Base-by-base conservation (phyloP, 1,139 yeast genomes). In the Debaryomyces nepalensis region DNA sequence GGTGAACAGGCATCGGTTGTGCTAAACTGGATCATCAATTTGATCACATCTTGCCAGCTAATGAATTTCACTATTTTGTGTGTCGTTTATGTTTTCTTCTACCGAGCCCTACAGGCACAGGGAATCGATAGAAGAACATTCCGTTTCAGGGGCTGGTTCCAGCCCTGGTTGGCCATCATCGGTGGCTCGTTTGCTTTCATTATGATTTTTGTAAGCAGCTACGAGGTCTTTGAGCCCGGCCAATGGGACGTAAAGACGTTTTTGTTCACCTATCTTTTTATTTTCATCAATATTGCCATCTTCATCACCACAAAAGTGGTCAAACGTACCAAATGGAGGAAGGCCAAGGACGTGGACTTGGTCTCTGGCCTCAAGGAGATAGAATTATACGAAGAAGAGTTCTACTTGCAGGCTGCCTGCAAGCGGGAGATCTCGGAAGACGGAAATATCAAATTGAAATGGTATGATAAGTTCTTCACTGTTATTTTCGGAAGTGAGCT, bases 201-300 rank as follows among this genome's bases (percentile, higher is more conserved):
- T 7, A 83, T 87, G 87, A 74, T 80, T 29, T 75, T 84, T 47
- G 63, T 84, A 19, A 75, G 81, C 45, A 90, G 93, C 6, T 87
- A 84, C 60, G 66, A 77, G 4, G 85, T 82, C 0, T 87, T 87
- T 54, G 59, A 82, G 44, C 79, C 80, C 4, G 87, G 86, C 2
- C 56, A 64, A 38, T 87, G 95, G 95, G 64, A 66, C 39, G 58
- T 73, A 14, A 65, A 82, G 46, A 72, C 81, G 10, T 87, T 87
- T 54, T 60, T 87, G 44, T 84, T 85, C 56, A 75, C 78, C 47
- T 87, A 86, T 56, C 62, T 87, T 50, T 79, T 85, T 81, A 72
- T 86, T 19, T 84, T 84, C 46, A 66, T 86, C 36, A 82, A 82
- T 54, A 59, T 84, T 40, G 79, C 62, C 2, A 68, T 86, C 15